A percentile compares a stretch with the other conserved stretches of the same genome.
Evolutionary conservation across 148 eudicot species (phyloP).

Genomic region (Polygonum maritimum): DNA sequence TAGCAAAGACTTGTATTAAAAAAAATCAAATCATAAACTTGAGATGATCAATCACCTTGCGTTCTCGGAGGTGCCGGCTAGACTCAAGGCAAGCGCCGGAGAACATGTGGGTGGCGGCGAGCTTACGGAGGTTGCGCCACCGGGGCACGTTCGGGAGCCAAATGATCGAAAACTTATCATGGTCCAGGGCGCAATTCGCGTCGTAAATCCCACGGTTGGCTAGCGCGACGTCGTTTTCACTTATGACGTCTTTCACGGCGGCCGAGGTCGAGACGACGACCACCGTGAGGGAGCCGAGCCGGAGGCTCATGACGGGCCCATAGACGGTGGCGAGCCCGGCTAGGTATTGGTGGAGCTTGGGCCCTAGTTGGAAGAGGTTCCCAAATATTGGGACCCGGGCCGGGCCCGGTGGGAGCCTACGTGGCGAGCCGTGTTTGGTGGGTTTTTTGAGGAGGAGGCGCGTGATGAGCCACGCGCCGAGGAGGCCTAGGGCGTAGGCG

Average conservation of each 20-base stretch:
- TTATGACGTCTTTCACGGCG: conserved; percentile 43
- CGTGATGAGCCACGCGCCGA: not conserved
- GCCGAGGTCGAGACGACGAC: conserved; percentile 34
- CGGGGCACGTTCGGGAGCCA: conserved; percentile 18
- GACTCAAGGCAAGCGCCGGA: conserved; percentile 22
- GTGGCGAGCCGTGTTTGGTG: not conserved
- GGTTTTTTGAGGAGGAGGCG: not conserved
- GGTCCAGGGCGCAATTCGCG: conserved; percentile 27
- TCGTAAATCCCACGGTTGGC: conserved; percentile 22
- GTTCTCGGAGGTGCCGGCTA: conserved; percentile 13
- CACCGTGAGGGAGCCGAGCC: conserved; percentile 28
- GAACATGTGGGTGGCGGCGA: conserved; percentile 22
- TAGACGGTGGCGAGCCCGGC: conserved; percentile 28
- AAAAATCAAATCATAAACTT: too few species aligned
- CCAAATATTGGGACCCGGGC: conserved; percentile 38
- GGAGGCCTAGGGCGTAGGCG: not conserved
- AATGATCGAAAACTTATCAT: conserved; percentile 15
- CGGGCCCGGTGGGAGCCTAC: conserved; percentile 33
- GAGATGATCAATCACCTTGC: too few species aligned
- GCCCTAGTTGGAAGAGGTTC: conserved; percentile 38
- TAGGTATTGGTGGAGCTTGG: conserved; percentile 36
- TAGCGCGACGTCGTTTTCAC: conserved; percentile 33
- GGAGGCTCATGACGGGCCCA: conserved; percentile 38
- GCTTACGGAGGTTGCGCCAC: conserved; percentile 34
- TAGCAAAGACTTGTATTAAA: too few species aligned